Evolutionary conservation across 169 alveolate species (phyloP).

Genomic region (Plasmodium berghei): DNA sequence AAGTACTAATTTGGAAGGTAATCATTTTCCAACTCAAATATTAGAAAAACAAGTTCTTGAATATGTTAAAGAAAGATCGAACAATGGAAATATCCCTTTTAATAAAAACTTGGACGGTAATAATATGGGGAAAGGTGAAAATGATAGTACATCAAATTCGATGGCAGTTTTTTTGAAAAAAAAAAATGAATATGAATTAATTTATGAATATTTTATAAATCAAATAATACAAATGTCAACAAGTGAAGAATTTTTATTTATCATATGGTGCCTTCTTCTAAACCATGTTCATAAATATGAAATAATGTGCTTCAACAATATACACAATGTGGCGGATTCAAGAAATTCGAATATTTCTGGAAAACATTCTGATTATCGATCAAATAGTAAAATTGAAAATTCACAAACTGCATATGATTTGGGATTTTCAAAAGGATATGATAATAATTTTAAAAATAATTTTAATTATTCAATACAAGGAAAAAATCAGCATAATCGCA

Average conservation of each 20-base stretch:
- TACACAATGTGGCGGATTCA: not conserved
- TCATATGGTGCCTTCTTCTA: conserved; percentile 49
- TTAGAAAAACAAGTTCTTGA: no score
- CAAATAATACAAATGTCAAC: conserved; percentile 37
- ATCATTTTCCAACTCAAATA: no score
- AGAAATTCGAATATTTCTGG: no score
- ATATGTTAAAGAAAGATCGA: no score
- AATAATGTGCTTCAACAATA: conserved; percentile 38
- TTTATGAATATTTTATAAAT: conserved; percentile 41
- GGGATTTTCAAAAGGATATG: no score
- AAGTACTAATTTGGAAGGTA: not conserved
- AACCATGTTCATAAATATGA: conserved; percentile 58
- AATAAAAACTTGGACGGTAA: not conserved
- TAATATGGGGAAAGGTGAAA: not conserved
- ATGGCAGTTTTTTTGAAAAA: not conserved
- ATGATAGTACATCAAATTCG: not conserved
- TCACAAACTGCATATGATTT: no score
- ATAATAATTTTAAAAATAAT: no score
- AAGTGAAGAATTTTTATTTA: conserved; percentile 48
- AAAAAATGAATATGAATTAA: conserved; percentile 19
- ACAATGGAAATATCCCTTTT: no score
- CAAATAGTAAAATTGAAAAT: no score
- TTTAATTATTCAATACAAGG: no score
- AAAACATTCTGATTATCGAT: no score
- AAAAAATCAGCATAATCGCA: no score